These are phyloP conservation scores for Mycena rebaudengoi DNA, from an alignment of 768 basidiomycete genomes.

Conservation along the genomic window DNA sequence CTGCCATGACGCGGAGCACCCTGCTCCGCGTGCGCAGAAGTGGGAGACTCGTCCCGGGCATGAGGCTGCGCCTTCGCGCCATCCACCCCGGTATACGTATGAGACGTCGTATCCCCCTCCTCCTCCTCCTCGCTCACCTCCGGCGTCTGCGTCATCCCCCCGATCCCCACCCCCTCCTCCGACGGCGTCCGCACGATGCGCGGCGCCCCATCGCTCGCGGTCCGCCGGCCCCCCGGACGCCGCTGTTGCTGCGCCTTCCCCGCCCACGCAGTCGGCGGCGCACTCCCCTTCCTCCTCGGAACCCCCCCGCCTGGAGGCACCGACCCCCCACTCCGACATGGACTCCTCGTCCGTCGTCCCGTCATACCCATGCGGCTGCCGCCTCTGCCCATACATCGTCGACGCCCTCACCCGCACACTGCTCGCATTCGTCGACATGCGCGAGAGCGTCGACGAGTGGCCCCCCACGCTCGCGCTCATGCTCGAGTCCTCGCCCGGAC, in stretches of 20 bases:
- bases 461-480: background rate
- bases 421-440: conserved; percentile 4
- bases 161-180: conserved; percentile 8
- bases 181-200: conserved; percentile 5
- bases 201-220: conserved; percentile 1
- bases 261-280: conserved; percentile 24
- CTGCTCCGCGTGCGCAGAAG: conserved; percentile 22
- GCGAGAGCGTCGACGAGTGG: conserved; percentile 13
- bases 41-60: conserved; percentile 14
- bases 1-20: conserved; percentile 23
- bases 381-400: too few species aligned
- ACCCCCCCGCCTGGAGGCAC: background rate
- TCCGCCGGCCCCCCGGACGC: conserved; percentile 17
- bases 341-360: conserved; percentile 13
- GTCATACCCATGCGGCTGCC: conserved; percentile 23
- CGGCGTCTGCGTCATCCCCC: conserved; percentile 11
- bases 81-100: background rate
- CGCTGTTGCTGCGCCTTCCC: conserved; percentile 17
- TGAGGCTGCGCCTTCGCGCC: background rate
- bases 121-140: conserved; percentile 16
- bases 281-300: background rate
- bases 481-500: conserved; percentile 46
- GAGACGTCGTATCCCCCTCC: conserved; percentile 9
- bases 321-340: conserved; percentile 25
- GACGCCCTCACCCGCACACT: conserved; percentile 23